A percentile compares a stretch with the other conserved stretches of the same genome.
phyloP scores from a whole-genome alignment of 2,329 filamentous ascomycete genomes.

The Cladosporium sp. region DNA sequence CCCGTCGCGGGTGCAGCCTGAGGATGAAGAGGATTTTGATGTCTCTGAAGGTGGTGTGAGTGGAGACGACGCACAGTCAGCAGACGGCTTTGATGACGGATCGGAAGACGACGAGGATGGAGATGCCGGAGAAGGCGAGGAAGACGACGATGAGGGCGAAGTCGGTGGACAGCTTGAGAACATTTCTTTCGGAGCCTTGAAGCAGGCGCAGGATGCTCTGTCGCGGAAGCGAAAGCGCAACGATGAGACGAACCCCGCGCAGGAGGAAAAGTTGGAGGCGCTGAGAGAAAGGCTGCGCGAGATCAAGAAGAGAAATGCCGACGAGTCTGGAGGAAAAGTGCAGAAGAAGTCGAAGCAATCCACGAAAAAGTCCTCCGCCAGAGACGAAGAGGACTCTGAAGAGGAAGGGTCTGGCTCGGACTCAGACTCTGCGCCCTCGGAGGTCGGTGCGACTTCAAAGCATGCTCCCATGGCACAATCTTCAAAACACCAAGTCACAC shows the following conservation, averaged over 20 bases:
- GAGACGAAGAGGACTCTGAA: conserved; percentile 15
- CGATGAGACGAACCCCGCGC: conserved; percentile 30
- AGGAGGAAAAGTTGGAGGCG: conserved; percentile 42
- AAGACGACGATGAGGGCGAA: conserved; percentile 35
- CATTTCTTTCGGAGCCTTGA: conserved; percentile 85
- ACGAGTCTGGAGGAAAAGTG: conserved; percentile 12
- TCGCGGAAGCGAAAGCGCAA: conserved; percentile 39
- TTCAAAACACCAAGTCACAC: conserved; percentile 75
- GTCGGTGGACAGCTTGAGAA: conserved; percentile 45
- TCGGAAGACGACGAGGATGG: conserved; percentile 28
- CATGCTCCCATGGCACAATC: conserved; percentile 81
- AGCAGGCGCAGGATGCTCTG: conserved; percentile 73
- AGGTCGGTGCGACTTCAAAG: conserved; percentile 55
- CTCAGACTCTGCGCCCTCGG: conserved; percentile 35
- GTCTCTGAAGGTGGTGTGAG: not conserved
- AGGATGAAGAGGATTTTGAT: conserved; percentile 13
- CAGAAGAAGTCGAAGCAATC: conserved; percentile 17
- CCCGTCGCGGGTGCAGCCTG: conserved; percentile 1
- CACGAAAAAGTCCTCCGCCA: conserved; percentile 12
- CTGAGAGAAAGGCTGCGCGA: conserved; percentile 40
- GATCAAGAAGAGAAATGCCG: conserved; percentile 35
- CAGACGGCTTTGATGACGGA: conserved; percentile 12
- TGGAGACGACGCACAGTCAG: conserved; percentile 16
- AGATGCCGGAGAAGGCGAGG: conserved; percentile 30
- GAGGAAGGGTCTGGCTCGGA: conserved; percentile 20